Evolutionary conservation across 2,329 filamentous ascomycete genomes (phyloP).

Genomic region (Trichoderma koningii): DNA sequence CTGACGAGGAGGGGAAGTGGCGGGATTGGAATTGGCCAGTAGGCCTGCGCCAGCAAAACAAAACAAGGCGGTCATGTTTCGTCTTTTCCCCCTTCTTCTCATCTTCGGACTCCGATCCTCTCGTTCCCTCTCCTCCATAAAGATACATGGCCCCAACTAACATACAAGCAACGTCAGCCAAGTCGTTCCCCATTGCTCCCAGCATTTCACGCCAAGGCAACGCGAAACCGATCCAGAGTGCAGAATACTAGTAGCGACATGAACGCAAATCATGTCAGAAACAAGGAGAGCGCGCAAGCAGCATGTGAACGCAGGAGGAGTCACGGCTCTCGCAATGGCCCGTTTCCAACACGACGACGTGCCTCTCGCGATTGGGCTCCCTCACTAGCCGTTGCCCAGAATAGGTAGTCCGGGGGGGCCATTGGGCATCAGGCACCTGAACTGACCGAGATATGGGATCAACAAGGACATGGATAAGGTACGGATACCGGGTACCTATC

Average conservation of each 20-base stretch:
- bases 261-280: too few species aligned
- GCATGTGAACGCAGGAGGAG: conserved; percentile 3
- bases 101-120: neutral
- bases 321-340: conserved; percentile 1
- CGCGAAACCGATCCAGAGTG: neutral
- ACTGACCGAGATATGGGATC: conserved; percentile 18
- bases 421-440: conserved; percentile 28
- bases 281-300: neutral
- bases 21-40: conserved; percentile 8
- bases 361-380: conserved; percentile 24
- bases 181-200: conserved; percentile 4
- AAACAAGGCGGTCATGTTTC: neutral
- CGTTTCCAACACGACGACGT: conserved; percentile 20
- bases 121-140: neutral
- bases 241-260: neutral
- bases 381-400: conserved; percentile 14
- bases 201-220: neutral
- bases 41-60: conserved; percentile 6
- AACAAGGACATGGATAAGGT: neutral
- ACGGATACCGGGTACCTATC: neutral
- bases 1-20: neutral
- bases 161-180: neutral
- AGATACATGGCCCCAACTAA: too few species aligned
- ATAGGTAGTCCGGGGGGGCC: conserved; percentile 20
- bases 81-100: neutral